Percentiles rank a stretch among this genome's conserved stretches.
Conservation (phyloP, 2,329 filamentous ascomycete species). For the Lecanoromycetidae sp. region DNA sequence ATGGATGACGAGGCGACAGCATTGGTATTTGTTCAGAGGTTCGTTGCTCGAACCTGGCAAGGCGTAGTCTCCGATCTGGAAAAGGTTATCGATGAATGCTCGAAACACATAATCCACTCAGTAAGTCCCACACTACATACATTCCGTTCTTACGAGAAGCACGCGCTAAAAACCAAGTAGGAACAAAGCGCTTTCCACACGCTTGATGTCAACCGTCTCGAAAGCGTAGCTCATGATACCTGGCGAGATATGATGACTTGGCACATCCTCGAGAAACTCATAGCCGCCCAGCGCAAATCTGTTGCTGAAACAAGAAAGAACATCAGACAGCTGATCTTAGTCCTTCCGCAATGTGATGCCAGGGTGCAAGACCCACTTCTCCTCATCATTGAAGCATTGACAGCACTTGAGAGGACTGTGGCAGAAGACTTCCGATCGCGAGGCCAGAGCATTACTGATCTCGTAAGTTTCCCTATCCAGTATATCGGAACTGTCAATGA, state of each 20-base stretch:
- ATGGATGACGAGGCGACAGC: neutral
- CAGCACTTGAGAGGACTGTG: neutral
- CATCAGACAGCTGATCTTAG: neutral
- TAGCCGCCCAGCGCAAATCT: constrained; percentile 1
- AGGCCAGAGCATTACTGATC: constrained; percentile 2
- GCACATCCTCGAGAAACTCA: constrained; percentile 3
- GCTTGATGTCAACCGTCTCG: neutral
- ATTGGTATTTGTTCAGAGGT: neutral
- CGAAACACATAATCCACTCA: constrained; percentile 1
- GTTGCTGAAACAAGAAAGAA: constrained; percentile 1
- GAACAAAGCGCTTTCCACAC: constrained; percentile 2
- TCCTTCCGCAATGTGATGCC: neutral
- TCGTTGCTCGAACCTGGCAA: constrained; percentile 1
- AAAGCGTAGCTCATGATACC: neutral
- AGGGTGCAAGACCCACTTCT: neutral
- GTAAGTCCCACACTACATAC: too few relatives aligned
- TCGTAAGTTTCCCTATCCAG: neutral
- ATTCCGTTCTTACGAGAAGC: too few relatives aligned
- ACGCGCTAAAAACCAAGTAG: too few relatives aligned
- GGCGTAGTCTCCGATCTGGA: neutral
- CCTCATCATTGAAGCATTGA: neutral
- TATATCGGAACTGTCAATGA: neutral
- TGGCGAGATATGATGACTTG: constrained; percentile 6
- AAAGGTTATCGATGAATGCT: constrained; percentile 5
- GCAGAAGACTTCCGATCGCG: constrained; percentile 3